These are phyloP conservation scores for apple (Malus domestica) DNA, from an alignment of 306 rosid species.

Conservation along the genomic window DNA sequence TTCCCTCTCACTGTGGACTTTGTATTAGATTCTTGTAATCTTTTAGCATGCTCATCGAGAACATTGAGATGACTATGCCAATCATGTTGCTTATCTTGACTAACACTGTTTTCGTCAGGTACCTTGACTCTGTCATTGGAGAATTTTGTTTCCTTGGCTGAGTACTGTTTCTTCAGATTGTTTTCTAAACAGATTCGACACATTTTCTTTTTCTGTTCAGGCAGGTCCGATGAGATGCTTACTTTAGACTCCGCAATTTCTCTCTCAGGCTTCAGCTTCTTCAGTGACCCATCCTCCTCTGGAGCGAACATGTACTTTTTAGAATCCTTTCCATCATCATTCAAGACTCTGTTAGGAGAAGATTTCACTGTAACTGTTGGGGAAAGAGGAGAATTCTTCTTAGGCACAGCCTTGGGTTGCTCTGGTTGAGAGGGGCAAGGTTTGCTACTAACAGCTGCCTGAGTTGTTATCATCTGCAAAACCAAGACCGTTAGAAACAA, in stretches of 20 bases:
- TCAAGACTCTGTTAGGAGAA: slow-evolving; percentile 3
- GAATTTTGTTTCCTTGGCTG: slow-evolving; percentile 2
- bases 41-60: slow-evolving; percentile 13
- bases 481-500: slow-evolving; percentile 6
- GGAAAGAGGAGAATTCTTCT: slow-evolving; percentile 4
- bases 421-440: slow-evolving; percentile 14
- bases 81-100: slow-evolving; percentile 8
- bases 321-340: background rate
- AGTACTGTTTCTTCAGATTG: slow-evolving; percentile 13
- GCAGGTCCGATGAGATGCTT: slow-evolving; percentile 17
- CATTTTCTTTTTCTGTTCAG: background rate
- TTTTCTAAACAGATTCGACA: slow-evolving; percentile 14
- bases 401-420: slow-evolving; percentile 9
- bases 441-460: slow-evolving; percentile 3
- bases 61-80: background rate
- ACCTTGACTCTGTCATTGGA: background rate
- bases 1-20: slow-evolving; percentile 8
- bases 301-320: slow-evolving; percentile 1
- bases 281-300: slow-evolving; percentile 12
- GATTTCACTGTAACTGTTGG: background rate
- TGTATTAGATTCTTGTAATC: slow-evolving; percentile 1
- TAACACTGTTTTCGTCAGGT: slow-evolving; percentile 6
- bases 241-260: slow-evolving; percentile 13
- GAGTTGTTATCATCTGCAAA: slow-evolving; percentile 28
- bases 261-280: slow-evolving; percentile 8